Evolutionary conservation across 371 early-diverging fungal genomes (phyloP), one percentile per base, ranked within the genome.

Genomic region (Mucor sp.): DNA sequence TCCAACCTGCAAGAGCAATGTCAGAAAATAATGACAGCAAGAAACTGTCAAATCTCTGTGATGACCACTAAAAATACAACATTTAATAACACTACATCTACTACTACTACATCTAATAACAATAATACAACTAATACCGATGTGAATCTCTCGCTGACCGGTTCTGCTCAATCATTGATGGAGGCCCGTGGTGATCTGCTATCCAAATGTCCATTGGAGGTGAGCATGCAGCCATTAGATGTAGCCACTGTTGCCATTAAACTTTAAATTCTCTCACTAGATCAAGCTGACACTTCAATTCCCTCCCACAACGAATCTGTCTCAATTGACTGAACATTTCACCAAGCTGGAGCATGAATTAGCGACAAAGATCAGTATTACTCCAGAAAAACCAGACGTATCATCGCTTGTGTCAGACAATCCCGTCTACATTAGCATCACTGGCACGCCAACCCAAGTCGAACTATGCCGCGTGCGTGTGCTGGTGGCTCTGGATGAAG

Each of bases 401-500:
- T 76, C 81, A 6, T 69, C 72, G 1, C 69, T 79, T 32, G 61
- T 65, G n/a, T 79, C 78, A n/a, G 80, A 83, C 32, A 72, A 77
- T 59, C 55, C 73, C 15, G 55, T 68, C 4, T 37, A 66, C 6
- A 66, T 83, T 2, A 65, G 71, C 25, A 81, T 83, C 25, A 69
- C 74, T 33, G 84, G 84, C 6, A 47, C 60, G 43, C 81, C 78
- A 21, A 67, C 69, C 30, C 66, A 76, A 33, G 81, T 78, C 9
- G 84, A 83, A 62, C 59, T 67, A 41, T 77, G 80, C 48, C 79
- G 81, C 15, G 74, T 83, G 32, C 76, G 80, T 44, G 66, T 81
- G 14, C 65, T 83, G 15, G 75, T 79, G 15, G 61, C 72, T 11
- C 66, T 83, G 8, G 84, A 83, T 58, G 80, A 81, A 68, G 28